Base-by-base conservation (phyloP, 805 yeast genomes). In the Yarrowia osloensis region DNA sequence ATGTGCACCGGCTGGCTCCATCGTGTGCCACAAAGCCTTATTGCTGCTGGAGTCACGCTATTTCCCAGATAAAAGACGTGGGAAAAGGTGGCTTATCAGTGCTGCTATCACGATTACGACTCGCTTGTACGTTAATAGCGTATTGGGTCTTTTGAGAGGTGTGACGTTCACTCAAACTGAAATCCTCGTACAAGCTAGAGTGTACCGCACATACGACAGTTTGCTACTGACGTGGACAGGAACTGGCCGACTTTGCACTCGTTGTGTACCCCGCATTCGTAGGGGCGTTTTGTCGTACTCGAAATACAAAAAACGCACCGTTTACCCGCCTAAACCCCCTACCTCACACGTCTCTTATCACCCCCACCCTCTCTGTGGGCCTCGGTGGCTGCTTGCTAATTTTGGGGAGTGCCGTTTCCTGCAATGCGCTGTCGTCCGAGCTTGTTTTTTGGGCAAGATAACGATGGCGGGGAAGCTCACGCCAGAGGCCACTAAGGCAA, bases 371-470 rank as follows among this genome's bases (percentile, higher is more conserved):
- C 29, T 28, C 21, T 5, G 7, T n/a, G 33, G 62, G 62, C 47
- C 47, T 40, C 63, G 49, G 61, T 57, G 63, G 63, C 63, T 57
- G 63, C 63, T 57, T 57, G 63, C 61, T 54, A 54, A 54, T 57
- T 40, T 57, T 26, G 63, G 49, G 37, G 49, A 57, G 63, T 57
- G 63, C 63, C 63, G 63, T 57, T 57, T 57, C 63, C 63, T 57
- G 63, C 63, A 57, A 57, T 39, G 63, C 63, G 49, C 63, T 26
- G 63, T 40, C 47, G 37, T 19, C 44, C 63, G 63, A 57, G 63
- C 28, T 57, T 57, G 29, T 39, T 26, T 57, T 39, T 40, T 57
- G 63, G 63, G 12, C 49, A 57, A 57, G 63, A 57, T 57, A 57
- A 57, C 63, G 63, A 57, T 57, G 63, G 63, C 49, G 63, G 63